Percentiles rank a stretch among this genome's conserved stretches.
phyloP scores from a whole-genome alignment of 768 basidiomycete genomes.

The Kwoniella dejecticola region DNA sequence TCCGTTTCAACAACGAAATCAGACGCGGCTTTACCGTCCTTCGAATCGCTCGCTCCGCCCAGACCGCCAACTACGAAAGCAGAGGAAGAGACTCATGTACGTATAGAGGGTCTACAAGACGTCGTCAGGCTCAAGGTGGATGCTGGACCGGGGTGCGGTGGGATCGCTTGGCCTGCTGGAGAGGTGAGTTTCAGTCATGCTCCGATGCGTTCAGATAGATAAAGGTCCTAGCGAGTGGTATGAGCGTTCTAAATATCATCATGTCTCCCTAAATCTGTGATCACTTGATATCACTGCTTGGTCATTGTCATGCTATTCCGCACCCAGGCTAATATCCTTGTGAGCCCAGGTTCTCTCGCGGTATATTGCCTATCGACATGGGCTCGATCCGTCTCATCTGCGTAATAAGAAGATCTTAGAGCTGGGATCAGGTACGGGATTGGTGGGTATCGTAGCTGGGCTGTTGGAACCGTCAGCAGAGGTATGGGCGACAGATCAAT shows the following conservation, averaged over 20 bases:
- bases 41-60: conserved; percentile 40
- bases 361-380: conserved; percentile 66
- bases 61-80: conserved; percentile 45
- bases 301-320: too few species aligned
- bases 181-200: conserved; percentile 61
- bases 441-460: conserved; percentile 84
- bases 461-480: conserved; percentile 63
- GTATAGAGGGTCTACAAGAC: conserved; percentile 25
- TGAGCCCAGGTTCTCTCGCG: conserved; percentile 70
- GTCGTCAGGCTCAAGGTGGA: conserved; percentile 65
- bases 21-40: conserved; percentile 31
- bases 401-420: conserved; percentile 69
- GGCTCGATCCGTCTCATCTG: conserved; percentile 59
- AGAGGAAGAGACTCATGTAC: conserved; percentile 38
- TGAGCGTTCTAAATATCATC: too few species aligned
- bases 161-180: conserved; percentile 89
- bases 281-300: too few species aligned
- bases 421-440: conserved; percentile 86
- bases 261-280: too few species aligned
- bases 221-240: too few species aligned
- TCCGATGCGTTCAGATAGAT: too few species aligned
- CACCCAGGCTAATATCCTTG: background rate
- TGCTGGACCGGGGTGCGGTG: conserved; percentile 84
- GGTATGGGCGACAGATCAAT: conserved; percentile 86
- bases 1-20: conserved; percentile 40